Base-by-base conservation (phyloP, 805 yeast genomes). In the Barnettozyma salicaria region DNA sequence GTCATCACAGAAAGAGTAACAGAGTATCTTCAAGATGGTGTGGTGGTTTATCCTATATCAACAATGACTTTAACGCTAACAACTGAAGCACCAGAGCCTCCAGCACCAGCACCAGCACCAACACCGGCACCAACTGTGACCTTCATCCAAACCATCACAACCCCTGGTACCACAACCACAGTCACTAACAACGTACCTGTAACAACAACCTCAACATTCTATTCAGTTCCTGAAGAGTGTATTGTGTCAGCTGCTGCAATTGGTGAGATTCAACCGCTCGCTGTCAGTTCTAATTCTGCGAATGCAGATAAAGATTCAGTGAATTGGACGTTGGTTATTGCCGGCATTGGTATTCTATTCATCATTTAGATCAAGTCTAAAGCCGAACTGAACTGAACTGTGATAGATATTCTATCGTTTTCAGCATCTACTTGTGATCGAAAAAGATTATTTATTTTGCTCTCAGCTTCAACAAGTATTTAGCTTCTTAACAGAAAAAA, bases 61-160 rank as follows among this genome's bases (percentile, higher is more conserved):
- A 48, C 54, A 2, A 31, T 41, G 14, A 45, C 50, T 4, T 30
- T 29, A 14, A 43, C 50, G 1, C 24, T 36, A 36, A 37, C 47
- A n/a, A 13, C 27, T n/a, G n/a, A n/a, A n/a, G n/a, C n/a, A n/a
- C n/a, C n/a, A n/a, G n/a, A n/a, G n/a, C n/a, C n/a, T n/a, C n/a
- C n/a, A n/a, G n/a, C n/a, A n/a, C n/a, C n/a, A 14, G 22, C 33
- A 8, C 11, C 45, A 10, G 19, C 30, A 19, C 14, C 38, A 8
- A 13, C 39, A 2, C 21, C 20, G 13, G 34, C 32, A 2, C 17
- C 30, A 7, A 32, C 40, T 14, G 19, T 14, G 1, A 30, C 39
- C 9, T 6, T 27, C 3, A 20, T n/a, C n/a, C n/a, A n/a, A n/a
- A n/a, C 43, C 6, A 27, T 16, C 8, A 33, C 24, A 3, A 19